Evolutionary conservation across 2,329 filamentous ascomycete species (phyloP), one percentile per base, ranked within the genome.

Genomic region (Hymenoscyphus scutula): DNA sequence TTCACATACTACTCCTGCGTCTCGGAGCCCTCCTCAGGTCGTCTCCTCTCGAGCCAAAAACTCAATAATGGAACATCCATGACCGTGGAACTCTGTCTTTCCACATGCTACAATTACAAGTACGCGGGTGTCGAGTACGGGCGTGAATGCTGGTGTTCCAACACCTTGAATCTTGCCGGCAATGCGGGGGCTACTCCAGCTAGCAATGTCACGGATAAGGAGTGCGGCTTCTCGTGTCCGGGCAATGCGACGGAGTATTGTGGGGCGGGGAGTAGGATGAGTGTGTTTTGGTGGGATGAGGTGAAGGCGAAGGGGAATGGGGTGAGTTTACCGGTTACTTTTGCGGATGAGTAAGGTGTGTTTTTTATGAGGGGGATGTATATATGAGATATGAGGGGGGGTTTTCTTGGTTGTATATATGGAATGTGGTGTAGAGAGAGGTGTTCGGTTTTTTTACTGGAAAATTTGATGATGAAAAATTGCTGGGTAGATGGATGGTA

Each of bases 121-220:
- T 77, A 75, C 61, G 75, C 74, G 5, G 77, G 77, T 2, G 68
- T 78, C 19, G 76, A 78, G 68, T 76, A 76, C 60, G 75, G 75
- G 7, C 67, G 70, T 0, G 73, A 79, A 65, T 80, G 79, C 69
- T 78, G 75, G 70, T 80, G 77, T 57, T 76, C 74, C 17, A 70
- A 76, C 56, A 59, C 61, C 0, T 53, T 72, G 13, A 68, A 65
- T 30, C 41, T 56, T 10, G 54, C 13, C 1, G 32, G 54, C 2
- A 38, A 38, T 25, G n/a, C 25, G 23, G 32, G 56, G 27, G 53
- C 53, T 3, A 37, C 29, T 19, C 30, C 34, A 1, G 48, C 37
- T 4, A 38, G 19, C 2, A 69, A 69, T 48, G 51, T 69, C 11
- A 63, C 54, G n/a, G 60, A 68, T 54, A 38, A 60, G 15, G 15